Evolutionary conservation across 2,329 filamentous ascomycete genomes (phyloP), one percentile per base, ranked within the genome.

Genomic region (Corinectria fuckeliana): DNA sequence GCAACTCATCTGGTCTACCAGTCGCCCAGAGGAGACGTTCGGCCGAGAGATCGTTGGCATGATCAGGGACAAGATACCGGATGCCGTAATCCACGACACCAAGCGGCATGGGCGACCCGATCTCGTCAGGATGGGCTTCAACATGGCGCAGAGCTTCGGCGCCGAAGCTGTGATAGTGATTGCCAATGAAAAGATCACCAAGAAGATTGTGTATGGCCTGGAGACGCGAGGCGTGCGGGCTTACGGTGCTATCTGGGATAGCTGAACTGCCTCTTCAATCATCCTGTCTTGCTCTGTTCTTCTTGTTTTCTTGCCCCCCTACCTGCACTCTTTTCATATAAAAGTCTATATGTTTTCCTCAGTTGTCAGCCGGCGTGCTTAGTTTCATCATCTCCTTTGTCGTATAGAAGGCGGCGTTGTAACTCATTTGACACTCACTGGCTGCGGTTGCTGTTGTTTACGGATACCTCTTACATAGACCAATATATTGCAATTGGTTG

Each of bases 161-260:
- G 76, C 88, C 2, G 89, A 92, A 78, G 90, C 89, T 2, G 88
- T 92, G 34, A 88, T 91, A 69, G 83, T 92, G 60, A 88, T 93
- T 68, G 87, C 87, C 55, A 93, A 92, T 71, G 85, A 88, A 57
- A 82, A 76, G 56, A 82, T 91, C 30, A 92, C 89, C 16, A 82
- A 82, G 69, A 85, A 85, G 76, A 81, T 92, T 1, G 89, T 92
- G 0, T 90, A 88, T 71, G 87, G 83, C 8, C 76, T 93, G 50
- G 88, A 92, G 75, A 81, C 80, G 34, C 80, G 87, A 55, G 88
- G 89, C 0, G 75, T 92, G 7, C 81, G 85, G 2, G 88, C 89
- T 8, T 92, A 84, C 75, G 91, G 90, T 6, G 88, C 90, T 8
- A 91, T 93, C 67, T 93, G 88, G 77, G 91, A 93, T 61, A 79